Evolutionary conservation across 345 rosid genomes (phyloP).

Genomic region (Hibiscus tridactylites): DNA sequence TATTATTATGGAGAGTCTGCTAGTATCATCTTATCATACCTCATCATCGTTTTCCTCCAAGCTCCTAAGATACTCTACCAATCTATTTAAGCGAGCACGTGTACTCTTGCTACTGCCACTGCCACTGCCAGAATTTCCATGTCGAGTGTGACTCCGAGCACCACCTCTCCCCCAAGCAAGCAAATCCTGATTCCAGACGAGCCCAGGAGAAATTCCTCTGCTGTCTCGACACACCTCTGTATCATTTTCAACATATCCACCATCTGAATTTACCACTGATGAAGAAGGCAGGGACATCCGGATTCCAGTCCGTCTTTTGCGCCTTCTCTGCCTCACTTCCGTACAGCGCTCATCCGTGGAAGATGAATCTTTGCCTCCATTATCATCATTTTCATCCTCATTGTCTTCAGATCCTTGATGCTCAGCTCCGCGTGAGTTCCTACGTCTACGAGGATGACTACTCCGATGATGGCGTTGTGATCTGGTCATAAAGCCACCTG

Average conservation of each 20-base stretch:
- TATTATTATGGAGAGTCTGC: slow-evolving; percentile 7
- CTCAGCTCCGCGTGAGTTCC: slow-evolving; percentile 47
- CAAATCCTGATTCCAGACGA: slow-evolving; percentile 59
- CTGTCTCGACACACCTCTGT: slow-evolving; percentile 44
- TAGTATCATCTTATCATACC: slow-evolving; percentile 32
- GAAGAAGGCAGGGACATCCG: slow-evolving; percentile 51
- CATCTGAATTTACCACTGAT: slow-evolving; percentile 46
- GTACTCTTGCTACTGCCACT: slow-evolving; percentile 42
- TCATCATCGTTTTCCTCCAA: slow-evolving; percentile 51
- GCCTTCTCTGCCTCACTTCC: slow-evolving; percentile 42
- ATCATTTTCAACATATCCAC: slow-evolving; percentile 42
- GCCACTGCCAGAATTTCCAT: slow-evolving; percentile 50
- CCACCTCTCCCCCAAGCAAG: slow-evolving; percentile 97
- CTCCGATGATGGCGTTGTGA: slow-evolving; percentile 42
- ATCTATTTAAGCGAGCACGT: slow-evolving; percentile 58
- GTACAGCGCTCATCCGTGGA: slow-evolving; percentile 60
- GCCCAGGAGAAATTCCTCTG: slow-evolving; percentile 68
- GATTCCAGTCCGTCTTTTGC: slow-evolving; percentile 37
- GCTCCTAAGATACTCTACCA: slow-evolving; percentile 64
- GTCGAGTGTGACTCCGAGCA: slow-evolving; percentile 73
- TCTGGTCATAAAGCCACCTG: slow-evolving; percentile 31
- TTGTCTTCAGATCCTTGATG: slow-evolving; percentile 57
- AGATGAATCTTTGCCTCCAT: slow-evolving; percentile 61
- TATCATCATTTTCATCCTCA: slow-evolving; percentile 62
- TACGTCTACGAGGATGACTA: slow-evolving; percentile 45